Base-by-base conservation (phyloP, 768 basidiomycete species). In the Podaxis pistillaris region DNA sequence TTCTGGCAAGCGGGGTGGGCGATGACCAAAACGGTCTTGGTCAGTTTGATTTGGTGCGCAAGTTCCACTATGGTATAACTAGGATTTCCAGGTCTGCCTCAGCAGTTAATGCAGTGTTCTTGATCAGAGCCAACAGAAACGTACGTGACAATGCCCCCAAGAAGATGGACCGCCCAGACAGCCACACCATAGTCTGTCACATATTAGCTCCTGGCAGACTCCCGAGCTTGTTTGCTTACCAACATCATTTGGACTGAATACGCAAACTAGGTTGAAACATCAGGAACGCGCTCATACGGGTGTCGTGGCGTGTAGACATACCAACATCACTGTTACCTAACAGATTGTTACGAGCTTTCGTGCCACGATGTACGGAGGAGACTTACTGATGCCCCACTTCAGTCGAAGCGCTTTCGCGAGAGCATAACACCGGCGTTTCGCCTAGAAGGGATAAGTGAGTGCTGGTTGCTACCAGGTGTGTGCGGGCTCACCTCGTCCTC, bases 171-270 rank as follows among this genome's bases (percentile, higher is more conserved):
- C 13, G 85, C 87, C 87, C 87, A 88, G 5, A 87, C 75, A 41
- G 73, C 78, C 36, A 78, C 71, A 7, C 81, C 77, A 64, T 87
- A 89, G 64, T 85, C 87, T 87, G 58, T 54, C 4, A 36, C 13
- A 56, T 46, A 63, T 63, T 19, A 47, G 12, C 37, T 55, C 12
- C 38, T 50, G 47, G 52, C 13, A 30, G n/a, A 40, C 30, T 19
- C 40, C n/a, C 22, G 19, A 30, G 55, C 26, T 53, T 52, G 46
- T 24, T 37, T 38, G 65, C 74, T 65, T 58, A 88, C 88, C 86
- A 28, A 84, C 74, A 68, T 87, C 79, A 66, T 90, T 90, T 12
- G 86, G 83, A 65, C 86, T 84, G 71, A 84, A 84, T 40, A 90
- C 67, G 67, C 86, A 85, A 47, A 87, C 88, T 87, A 51, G 22